Conservation (phyloP, 345 rosid species). For the Cardiospermum halicacabum region DNA sequence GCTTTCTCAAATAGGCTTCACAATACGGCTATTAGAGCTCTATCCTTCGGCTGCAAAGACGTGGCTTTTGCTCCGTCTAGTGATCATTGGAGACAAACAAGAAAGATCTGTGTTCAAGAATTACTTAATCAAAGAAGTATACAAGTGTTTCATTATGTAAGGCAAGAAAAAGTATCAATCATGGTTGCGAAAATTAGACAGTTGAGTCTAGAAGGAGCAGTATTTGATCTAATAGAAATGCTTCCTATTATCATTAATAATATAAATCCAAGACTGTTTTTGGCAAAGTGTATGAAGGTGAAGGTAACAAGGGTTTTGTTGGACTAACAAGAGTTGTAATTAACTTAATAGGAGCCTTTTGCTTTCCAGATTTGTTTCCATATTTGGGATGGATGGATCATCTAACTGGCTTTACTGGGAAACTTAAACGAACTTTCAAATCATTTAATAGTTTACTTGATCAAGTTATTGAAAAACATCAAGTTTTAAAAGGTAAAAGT, state of each 20-base stretch:
- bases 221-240: conserved; percentile 16
- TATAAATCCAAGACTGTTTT: conserved; percentile 8
- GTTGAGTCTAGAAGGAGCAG: not conserved
- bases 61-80: not conserved
- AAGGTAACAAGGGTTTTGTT: not conserved
- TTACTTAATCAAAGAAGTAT: conserved; percentile 12
- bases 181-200: conserved; percentile 9
- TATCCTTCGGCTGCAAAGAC: not conserved
- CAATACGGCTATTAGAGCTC: not conserved
- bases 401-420: conserved; percentile 4
- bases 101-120: not conserved
- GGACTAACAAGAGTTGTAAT: conserved; percentile 8
- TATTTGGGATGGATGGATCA: conserved; percentile 18
- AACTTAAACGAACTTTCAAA: not conserved
- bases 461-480: conserved; percentile 14
- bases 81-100: not conserved
- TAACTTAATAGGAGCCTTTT: conserved; percentile 6
- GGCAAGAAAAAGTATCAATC: conserved; percentile 25
- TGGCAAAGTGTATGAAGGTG: conserved; percentile 9
- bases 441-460: conserved; percentile 1
- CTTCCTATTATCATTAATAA: conserved; percentile 6
- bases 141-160: conserved; percentile 12
- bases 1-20: conserved; percentile 9
- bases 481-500: not conserved
- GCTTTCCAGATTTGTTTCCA: conserved; percentile 21